These are phyloP conservation scores for Coniochaeta hoffmannii DNA, from an alignment of 2,329 filamentous ascomycete species.

Conservation along the genomic window DNA sequence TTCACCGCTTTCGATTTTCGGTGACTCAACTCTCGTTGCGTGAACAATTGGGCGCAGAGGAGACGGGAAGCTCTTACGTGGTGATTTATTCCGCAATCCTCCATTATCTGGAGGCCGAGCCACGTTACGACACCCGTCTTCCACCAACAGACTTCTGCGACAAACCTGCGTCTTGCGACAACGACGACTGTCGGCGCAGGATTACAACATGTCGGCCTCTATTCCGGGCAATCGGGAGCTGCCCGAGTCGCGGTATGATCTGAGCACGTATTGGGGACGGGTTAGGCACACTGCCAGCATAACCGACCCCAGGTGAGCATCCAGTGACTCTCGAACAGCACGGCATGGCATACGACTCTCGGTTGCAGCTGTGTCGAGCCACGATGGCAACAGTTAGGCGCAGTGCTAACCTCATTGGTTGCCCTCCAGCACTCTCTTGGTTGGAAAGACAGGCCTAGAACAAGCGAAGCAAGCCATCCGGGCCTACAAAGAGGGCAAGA, in stretches of 20 bases:
- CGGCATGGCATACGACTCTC: neutral
- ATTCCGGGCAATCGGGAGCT: constrained; percentile 68
- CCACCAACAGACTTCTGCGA: neutral
- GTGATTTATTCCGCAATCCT: neutral
- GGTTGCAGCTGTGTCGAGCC: neutral
- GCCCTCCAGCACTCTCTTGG: constrained; percentile 68
- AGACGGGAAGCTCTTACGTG: neutral
- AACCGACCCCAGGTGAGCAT: constrained; percentile 87
- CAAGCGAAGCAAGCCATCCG: constrained; percentile 75
- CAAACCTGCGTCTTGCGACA: neutral
- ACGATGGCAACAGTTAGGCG: too few species aligned
- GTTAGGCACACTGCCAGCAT: constrained; percentile 85
- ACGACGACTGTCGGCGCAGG: neutral
- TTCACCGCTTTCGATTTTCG: neutral
- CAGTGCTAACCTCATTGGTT: constrained; percentile 5
- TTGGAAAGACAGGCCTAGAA: constrained; percentile 70
- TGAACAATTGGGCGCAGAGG: neutral
- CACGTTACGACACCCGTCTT: constrained; percentile 1
- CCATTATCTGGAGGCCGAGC: neutral
- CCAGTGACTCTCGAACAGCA: neutral
- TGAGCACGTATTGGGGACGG: constrained; percentile 89
- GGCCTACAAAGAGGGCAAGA: constrained; percentile 79
- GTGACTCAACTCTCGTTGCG: neutral
- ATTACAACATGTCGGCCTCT: constrained; percentile 52
- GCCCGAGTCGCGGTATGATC: constrained; percentile 85